phyloP scores from a whole-genome alignment of 805 yeast species.

The Kodamaea leandrae region DNA sequence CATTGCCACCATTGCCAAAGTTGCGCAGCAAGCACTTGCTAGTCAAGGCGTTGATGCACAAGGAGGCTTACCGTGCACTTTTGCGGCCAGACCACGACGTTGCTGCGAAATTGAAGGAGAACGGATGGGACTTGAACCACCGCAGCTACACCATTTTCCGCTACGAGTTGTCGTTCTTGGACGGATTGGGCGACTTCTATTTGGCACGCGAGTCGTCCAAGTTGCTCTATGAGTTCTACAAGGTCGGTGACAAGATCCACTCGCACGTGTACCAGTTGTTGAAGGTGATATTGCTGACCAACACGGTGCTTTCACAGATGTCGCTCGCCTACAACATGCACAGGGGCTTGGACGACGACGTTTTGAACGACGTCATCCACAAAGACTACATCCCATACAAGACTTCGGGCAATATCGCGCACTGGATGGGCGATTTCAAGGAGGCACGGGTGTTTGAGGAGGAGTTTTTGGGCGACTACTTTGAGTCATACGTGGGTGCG shows the following conservation, averaged over 20 bases:
- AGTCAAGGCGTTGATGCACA: constrained; percentile 37
- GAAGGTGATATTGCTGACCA: constrained; percentile 35
- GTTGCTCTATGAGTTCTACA: constrained; percentile 29
- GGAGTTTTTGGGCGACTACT: constrained; percentile 42
- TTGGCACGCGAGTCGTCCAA: constrained; percentile 37
- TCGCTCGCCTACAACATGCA: constrained; percentile 36
- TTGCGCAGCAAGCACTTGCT: constrained; percentile 27
- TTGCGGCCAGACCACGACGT: constrained; percentile 27
- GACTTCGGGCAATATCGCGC: constrained; percentile 7
- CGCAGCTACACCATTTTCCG: constrained; percentile 23
- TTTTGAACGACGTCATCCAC: constrained; percentile 21
- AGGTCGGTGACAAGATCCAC: constrained; percentile 12
- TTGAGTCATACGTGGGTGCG: constrained; percentile 44
- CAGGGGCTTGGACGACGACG: constrained; percentile 31
- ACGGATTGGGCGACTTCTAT: constrained; percentile 42
- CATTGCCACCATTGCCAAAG: constrained; percentile 35
- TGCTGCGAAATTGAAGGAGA: constrained; percentile 17
- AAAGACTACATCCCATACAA: constrained; percentile 27
- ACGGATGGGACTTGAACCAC: constrained; percentile 20
- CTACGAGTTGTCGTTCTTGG: constrained; percentile 37
- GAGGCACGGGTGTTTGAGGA: constrained; percentile 32
- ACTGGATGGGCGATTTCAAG: constrained; percentile 13
- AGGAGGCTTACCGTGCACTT: constrained; percentile 34
- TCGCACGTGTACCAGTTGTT: constrained; percentile 23
- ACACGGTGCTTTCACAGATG: constrained; percentile 35